Evolutionary conservation across 2,329 filamentous ascomycete species (phyloP), one percentile per base, ranked within the genome.

Genomic region (Trichophyton equinum): DNA sequence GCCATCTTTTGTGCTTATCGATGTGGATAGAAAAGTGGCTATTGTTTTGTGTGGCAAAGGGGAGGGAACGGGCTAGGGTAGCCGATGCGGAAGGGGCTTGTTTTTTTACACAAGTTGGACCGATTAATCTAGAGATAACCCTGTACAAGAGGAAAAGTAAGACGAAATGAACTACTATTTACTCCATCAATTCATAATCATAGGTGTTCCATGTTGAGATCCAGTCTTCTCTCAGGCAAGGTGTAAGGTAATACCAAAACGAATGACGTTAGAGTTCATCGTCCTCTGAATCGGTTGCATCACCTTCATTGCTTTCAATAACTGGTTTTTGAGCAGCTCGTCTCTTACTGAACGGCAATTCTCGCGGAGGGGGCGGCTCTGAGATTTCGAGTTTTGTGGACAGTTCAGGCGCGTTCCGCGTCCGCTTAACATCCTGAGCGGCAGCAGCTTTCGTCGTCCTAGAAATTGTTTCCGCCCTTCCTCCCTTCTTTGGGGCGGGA

Each of bases 301-400:
- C 40, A 15, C 59, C 63, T 36, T 63, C 65, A 57, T 47, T 36
- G 11, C 9, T 57, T 18, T 58, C 62, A 55, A 56, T 27, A 27
- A 66, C 61, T 36, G 30, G 59, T 53, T 61, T 47, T 8, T 42
- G 13, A 33, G 57, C 59, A 27, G 27, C 58, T 15, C 61, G 20
- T 47, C 61, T 61, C 61, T 65, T 70, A 1, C 64, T 62, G 64
- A 78, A 78, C 0, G 76, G 76, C 18, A 79, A 65, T 53, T 75
- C 71, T 63, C 76, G 72, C 51, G 69, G 70, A 1, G 76, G 76
- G 11, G 77, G 77, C 15, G 71, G 69, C 11, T 66, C 62, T 22
- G 67, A 30, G 27, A 61, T 57, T 20, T 57, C 60, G 60, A 8
- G 60, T 4, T 40, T 42, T 46, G 27, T 53, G 42, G 40, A 33